Evolutionary conservation across 2,329 filamentous ascomycete species (phyloP), one percentile per base, ranked within the genome.

Genomic region (Pyricularia pennisetigena): DNA sequence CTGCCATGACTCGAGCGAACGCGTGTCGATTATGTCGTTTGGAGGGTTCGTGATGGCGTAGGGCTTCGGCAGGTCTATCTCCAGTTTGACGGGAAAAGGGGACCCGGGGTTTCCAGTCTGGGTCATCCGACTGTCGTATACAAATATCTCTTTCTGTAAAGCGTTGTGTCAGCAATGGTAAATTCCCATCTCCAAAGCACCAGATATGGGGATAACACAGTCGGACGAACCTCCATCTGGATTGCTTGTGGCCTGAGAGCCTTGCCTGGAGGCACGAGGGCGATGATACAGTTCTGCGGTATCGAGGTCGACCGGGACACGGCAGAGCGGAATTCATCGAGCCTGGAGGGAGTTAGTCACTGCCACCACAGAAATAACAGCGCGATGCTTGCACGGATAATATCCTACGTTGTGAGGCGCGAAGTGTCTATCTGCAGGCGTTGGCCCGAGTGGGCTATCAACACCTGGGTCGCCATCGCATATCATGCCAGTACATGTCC

Each of bases 391-490:
- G 70, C 57, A 66, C 29, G 24, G 41, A 49, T 14, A 69, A 24
- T 12, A 28, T 82, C 88, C 74, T 82, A 93, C 90, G 89, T 90
- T 73, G 86, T 84, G 79, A 94, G 91, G 76, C 88, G 86, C 71
- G 88, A 85, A 72, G 89, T 87, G 81, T 97, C 92, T 78, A 91
- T 86, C 78, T 89, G 85, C 77, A 97, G 85, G 81, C 90, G 90
- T 84, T 93, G 90, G 83, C 94, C 94, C 80, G 91, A 93, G 82
- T 97, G 94, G 85, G 93, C 93, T 77, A 97, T 90, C 83, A 93
- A 92, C 80, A 97, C 89, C 82, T 92, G 88, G 78, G 94, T 87
- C 82, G 92, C 91, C 93, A 97, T 97, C 80, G 83, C 86, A 81
- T 82, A 81, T 81, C 83, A 85, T 84, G 75, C 64, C 70, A 30